Evolutionary conservation across 352 stramenopile genomes (phyloP).

Genomic region (Pythium dissotocum): DNA sequence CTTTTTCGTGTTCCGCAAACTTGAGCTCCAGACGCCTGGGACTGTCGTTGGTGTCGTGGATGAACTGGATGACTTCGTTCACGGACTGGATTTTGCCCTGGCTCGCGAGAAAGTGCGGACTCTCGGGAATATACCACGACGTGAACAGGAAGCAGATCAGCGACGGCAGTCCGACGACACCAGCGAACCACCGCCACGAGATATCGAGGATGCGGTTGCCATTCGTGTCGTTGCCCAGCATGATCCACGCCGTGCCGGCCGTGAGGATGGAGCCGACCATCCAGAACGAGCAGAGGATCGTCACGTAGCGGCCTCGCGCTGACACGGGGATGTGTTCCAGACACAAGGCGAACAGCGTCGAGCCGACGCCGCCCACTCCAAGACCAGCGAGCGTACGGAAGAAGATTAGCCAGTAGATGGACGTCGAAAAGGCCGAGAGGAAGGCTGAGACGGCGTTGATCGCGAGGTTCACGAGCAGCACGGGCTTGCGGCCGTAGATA

Average conservation of each 20-base stretch:
- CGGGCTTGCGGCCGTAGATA: conserved; percentile 76
- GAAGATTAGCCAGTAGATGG: conserved; percentile 76
- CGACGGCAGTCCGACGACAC: conserved; percentile 72
- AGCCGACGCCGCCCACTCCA: conserved; percentile 85
- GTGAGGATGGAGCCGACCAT: conserved; percentile 88
- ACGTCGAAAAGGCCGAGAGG: conserved; percentile 70
- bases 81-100: conserved; percentile 56
- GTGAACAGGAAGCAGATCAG: conserved; percentile 65
- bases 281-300: conserved; percentile 90
- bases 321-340: conserved; percentile 81
- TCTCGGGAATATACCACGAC: conserved; percentile 78
- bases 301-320: conserved; percentile 76
- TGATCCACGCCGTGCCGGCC: conserved; percentile 80
- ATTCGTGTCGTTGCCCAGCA: conserved; percentile 67
- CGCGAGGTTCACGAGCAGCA: conserved; percentile 73
- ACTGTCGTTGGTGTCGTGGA: conserved; percentile 54
- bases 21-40: conserved; percentile 61
- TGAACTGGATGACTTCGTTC: conserved; percentile 61
- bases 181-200: conserved; percentile 85
- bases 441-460: conserved; percentile 80
- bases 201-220: conserved; percentile 67
- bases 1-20: conserved; percentile 53
- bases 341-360: conserved; percentile 82
- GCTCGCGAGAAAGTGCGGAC: conserved; percentile 73
- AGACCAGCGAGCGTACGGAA: conserved; percentile 66